Evolutionary conservation across 2,329 filamentous ascomycete genomes (phyloP), one percentile per base, ranked within the genome.

Genomic region (Xylaria sp.): DNA sequence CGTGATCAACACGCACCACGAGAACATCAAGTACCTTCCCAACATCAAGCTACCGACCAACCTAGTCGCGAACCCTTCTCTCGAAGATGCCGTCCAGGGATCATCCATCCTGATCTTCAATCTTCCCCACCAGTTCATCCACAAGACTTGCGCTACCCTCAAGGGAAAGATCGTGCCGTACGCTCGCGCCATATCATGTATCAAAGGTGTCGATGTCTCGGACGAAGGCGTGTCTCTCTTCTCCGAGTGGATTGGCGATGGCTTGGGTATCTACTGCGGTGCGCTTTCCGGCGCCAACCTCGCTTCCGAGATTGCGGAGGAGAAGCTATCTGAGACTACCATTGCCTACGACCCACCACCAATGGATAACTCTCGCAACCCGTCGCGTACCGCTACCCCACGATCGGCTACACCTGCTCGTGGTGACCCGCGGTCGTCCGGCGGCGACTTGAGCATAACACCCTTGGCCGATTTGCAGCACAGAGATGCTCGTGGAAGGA

Each of bases 11-110:
- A 86, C 84, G 46, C 80, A 91, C 73, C 94, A 98, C 80, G 95
- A 99, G 82, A 99, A 99, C 78, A 85, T 97, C 81, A 99, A 98
- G 80, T 99, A 99, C 80, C 90, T 99, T 9, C 92, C 94, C n/a
- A 88, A 88, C 71, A 91, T 99, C 74, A 81, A 84, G 33, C 86
- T 99, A 1, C 95, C 95, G 3, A 73, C 82, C 64, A 99, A 99
- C 77, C 81, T 97, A 60, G 78, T 94, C 70, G 93, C 93, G 70
- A 95, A 95, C 76, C 90, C 93, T 17, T 91, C 92, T 28, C 82
- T 96, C 59, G 81, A 86, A 65, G 91, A 94, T 64, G 87, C 95
- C 17, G 94, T 95, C 74, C 88, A 89, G 73, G 88, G 91, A 77
- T 91, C 94, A 25, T 92, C 92, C 25, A 92, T 99, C 66, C 87